These are phyloP conservation scores for Hericium alpestre DNA, from an alignment of 768 basidiomycete species.

Conservation along the genomic window DNA sequence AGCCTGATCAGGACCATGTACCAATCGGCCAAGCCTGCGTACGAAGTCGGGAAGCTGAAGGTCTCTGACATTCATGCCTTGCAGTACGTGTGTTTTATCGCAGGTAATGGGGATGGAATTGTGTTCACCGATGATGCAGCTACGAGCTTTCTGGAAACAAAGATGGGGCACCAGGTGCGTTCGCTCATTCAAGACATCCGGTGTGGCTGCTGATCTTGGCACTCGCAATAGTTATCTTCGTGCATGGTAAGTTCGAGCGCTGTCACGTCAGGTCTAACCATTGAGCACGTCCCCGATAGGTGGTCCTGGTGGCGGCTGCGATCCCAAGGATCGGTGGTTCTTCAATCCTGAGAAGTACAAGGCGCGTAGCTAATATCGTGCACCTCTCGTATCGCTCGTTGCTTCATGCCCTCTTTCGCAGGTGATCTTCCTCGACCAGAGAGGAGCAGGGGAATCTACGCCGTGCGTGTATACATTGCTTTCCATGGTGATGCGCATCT, in stretches of 20 bases:
- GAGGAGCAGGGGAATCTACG: conserved; percentile 78
- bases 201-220: not conserved
- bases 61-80: conserved; percentile 12
- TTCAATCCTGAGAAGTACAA: conserved; percentile 84
- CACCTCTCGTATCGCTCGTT: not conserved
- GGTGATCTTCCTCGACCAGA: conserved; percentile 85
- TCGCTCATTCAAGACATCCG: not conserved
- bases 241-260: conserved; percentile 7
- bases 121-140: conserved; percentile 4
- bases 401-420: conserved; percentile 16
- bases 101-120: not conserved
- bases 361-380: conserved; percentile 23
- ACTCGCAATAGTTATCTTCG: conserved; percentile 9
- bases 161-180: conserved; percentile 11
- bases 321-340: conserved; percentile 59
- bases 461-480: conserved; percentile 41
- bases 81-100: conserved; percentile 4
- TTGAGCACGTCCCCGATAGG: conserved; percentile 25
- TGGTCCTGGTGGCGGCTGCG: conserved; percentile 74
- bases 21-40: conserved; percentile 4
- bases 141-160: conserved; percentile 13
- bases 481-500: not conserved
- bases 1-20: conserved; percentile 5
- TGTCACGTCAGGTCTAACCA: not conserved
- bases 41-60: conserved; percentile 8